phyloP scores from a whole-genome alignment of 1,284 basidiomycete species.

The Pseudozyma pruni region DNA sequence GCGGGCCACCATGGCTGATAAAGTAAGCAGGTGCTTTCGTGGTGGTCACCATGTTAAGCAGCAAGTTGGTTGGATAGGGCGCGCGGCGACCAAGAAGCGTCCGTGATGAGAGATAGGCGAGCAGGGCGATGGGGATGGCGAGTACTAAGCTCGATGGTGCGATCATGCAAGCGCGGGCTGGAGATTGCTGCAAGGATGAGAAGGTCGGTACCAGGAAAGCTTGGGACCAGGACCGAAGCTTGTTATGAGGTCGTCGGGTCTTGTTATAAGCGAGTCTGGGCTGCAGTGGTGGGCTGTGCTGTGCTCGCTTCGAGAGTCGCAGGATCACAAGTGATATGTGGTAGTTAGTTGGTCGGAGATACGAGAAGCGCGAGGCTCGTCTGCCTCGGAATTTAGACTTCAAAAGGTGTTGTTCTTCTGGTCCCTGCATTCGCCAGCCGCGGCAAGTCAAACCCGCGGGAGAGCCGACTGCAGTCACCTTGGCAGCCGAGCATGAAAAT shows the following conservation, averaged over 20 bases:
- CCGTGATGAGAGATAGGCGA: slow-evolving; percentile 13
- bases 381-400: slow-evolving; percentile 11
- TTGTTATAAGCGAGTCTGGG: too few species aligned
- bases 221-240: background rate
- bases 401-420: background rate
- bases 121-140: slow-evolving; percentile 8
- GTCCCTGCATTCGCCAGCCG: background rate
- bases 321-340: background rate
- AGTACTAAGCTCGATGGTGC: slow-evolving; percentile 4
- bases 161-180: slow-evolving; percentile 9
- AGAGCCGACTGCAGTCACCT: too few species aligned
- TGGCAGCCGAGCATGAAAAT: too few species aligned
- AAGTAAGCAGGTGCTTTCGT: slow-evolving; percentile 46
- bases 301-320: background rate
- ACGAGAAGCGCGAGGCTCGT: background rate
- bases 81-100: background rate
- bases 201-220: background rate
- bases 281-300: too few species aligned
- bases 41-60: slow-evolving; percentile 13
- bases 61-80: background rate
- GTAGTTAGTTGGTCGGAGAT: background rate
- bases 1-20: slow-evolving; percentile 67
- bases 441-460: background rate
- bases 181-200: background rate
- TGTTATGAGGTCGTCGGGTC: too few species aligned